A percentile compares a stretch with the other conserved stretches of the same genome.
phyloP scores from a whole-genome alignment of 2,329 filamentous ascomycete species.

The Pseudopyrenochaeta lycopersici region DNA sequence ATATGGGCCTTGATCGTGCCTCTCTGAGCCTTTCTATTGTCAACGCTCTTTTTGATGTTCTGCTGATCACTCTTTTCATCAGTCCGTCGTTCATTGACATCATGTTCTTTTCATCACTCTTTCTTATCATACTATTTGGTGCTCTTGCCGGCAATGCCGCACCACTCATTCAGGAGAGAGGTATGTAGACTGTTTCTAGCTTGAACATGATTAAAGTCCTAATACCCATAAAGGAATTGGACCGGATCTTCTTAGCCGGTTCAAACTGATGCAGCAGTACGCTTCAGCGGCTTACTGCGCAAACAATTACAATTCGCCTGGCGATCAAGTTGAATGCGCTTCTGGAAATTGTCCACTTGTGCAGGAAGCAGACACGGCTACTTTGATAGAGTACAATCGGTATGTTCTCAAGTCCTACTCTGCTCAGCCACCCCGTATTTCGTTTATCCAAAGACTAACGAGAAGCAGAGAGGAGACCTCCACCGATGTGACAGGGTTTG shows the following conservation, averaged over 20 bases:
- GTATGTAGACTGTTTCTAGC: not conserved
- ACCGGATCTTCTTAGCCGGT: constrained; percentile 24
- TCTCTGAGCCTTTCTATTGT: not conserved
- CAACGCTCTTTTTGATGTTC: not conserved
- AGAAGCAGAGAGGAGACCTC: constrained; percentile 14
- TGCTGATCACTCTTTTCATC: constrained; percentile 11
- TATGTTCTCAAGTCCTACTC: constrained; percentile 3
- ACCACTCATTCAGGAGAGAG: constrained; percentile 27
- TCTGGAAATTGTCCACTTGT: constrained; percentile 59
- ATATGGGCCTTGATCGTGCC: constrained; percentile 3
- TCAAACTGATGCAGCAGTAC: constrained; percentile 54
- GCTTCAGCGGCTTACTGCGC: constrained; percentile 63
- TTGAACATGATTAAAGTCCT: not conserved
- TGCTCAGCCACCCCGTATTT: not conserved
- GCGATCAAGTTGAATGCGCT: constrained; percentile 55
- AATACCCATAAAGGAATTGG: constrained; percentile 21
- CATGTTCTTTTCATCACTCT: constrained; percentile 24
- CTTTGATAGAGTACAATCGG: constrained; percentile 55
- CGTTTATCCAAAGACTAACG: constrained; percentile 13
- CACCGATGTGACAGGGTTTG: constrained; percentile 58
- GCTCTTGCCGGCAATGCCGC: constrained; percentile 23
- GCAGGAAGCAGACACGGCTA: constrained; percentile 54
- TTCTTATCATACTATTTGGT: constrained; percentile 16
- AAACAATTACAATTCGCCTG: constrained; percentile 55
- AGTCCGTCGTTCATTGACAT: not conserved